Conservation (phyloP, 352 stramenopile genomes). For the Sclerospora graminicola region DNA sequence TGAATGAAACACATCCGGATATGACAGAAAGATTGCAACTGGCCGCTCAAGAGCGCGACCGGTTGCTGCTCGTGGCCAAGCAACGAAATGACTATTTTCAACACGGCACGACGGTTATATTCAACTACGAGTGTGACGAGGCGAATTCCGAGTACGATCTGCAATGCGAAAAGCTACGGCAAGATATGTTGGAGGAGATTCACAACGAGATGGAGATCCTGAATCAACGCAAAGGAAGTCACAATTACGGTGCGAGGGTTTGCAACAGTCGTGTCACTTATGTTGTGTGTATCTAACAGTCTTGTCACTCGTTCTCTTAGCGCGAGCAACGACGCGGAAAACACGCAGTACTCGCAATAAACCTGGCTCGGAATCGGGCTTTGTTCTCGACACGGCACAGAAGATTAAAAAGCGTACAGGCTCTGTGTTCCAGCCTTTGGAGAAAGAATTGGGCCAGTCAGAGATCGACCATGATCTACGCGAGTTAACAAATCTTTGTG, state of each 20-base stretch:
- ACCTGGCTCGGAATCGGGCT: constrained; percentile 20
- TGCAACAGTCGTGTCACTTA: neutral
- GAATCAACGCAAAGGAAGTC: constrained; percentile 52
- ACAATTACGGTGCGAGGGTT: constrained; percentile 21
- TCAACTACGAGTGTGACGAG: constrained; percentile 74
- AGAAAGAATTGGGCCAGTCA: constrained; percentile 57
- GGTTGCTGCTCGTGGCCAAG: constrained; percentile 30
- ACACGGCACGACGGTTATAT: constrained; percentile 54
- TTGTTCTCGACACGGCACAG: constrained; percentile 40
- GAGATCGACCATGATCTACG: constrained; percentile 66
- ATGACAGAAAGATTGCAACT: constrained; percentile 33
- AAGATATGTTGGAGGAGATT: constrained; percentile 83
- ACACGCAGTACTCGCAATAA: constrained; percentile 64
- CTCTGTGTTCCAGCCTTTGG: constrained; percentile 57
- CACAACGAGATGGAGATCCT: constrained; percentile 80
- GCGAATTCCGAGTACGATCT: constrained; percentile 65
- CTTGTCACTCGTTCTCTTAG: constrained; percentile 14
- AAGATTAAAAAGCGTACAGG: constrained; percentile 64
- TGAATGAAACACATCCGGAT: constrained; percentile 61
- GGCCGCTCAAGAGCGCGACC: constrained; percentile 37
- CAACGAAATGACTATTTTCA: constrained; percentile 44
- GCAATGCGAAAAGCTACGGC: constrained; percentile 65
- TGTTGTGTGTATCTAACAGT: constrained; percentile 3
- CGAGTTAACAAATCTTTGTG: constrained; percentile 39
- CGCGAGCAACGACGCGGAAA: constrained; percentile 61